Base-by-base conservation (phyloP, 176 grass and related monocot species). In the Lolium perenne region DNA sequence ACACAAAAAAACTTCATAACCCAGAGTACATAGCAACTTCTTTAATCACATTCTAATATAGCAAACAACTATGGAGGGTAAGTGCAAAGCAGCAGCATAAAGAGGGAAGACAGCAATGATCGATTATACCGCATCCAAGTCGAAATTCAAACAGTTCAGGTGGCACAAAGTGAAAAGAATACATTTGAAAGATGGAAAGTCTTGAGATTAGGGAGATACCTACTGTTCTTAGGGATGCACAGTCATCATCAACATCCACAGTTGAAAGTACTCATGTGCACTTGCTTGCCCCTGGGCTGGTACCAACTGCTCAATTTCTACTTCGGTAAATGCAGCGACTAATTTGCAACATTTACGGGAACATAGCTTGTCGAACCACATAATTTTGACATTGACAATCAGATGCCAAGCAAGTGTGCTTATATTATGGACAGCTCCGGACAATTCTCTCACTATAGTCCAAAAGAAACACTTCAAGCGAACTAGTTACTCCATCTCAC, bases 371-470 rank as follows among this genome's bases (percentile, higher is more conserved):
- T 21, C 83, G 82, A 86, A 85, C 43, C 78, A 49, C n/a, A 50
- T 83, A 57, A 15, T 64, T 87, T 97, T 76, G 84, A 32, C 67
- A 89, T 88, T 80, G 58, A 58, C 25, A 83, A 65, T 86, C 80
- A 86, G 32, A 79, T 67, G 21, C 46, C 67, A 56, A 69, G n/a
- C 41, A 81, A 25, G 62, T 79, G 68, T 41, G 38, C 59, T 82
- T 90, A 81, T 71, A 71, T 38, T 60, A 68, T 83, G 60, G 74
- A 80, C 29, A 84, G 45, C 29, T 68, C 78, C 86, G 57, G 12
- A 40, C 43, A 61, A 83, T 68, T 40, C 75, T 74, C 53, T 70
- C 87, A 85, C 25, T 56, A 68, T 80, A 63, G 57, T 83, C 65
- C 80, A 76, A 76, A 26, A 70, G 69, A 75, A 78, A 81, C 48